Conservation (phyloP, 2,329 filamentous ascomycete species). For the Arthroderma sp. region DNA sequence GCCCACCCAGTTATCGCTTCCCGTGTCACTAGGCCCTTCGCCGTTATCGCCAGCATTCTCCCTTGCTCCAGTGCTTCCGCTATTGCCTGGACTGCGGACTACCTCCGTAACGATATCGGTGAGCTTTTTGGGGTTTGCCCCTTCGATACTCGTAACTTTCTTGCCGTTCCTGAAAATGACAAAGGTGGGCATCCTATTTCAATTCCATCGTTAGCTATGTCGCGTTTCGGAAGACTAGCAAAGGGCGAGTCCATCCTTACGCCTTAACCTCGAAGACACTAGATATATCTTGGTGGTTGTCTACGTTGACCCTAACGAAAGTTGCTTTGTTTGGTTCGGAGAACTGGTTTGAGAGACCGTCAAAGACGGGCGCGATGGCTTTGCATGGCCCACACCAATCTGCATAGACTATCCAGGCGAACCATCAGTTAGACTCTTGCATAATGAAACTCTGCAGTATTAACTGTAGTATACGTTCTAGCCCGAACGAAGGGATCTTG, state of each 20-base stretch:
- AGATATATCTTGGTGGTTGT: slow-evolving; percentile 61
- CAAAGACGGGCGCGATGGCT: slow-evolving; percentile 69
- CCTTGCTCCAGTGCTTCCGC: slow-evolving; percentile 29
- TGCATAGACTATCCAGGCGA: slow-evolving; percentile 56
- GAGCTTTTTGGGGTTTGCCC: slow-evolving; percentile 59
- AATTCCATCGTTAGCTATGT: not conserved
- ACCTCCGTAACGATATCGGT: slow-evolving; percentile 58
- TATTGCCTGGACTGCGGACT: slow-evolving; percentile 25
- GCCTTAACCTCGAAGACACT: slow-evolving; percentile 58
- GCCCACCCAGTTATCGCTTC: slow-evolving; percentile 49
- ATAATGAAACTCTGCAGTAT: not conserved
- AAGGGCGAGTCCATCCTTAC: slow-evolving; percentile 24
- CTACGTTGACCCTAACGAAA: slow-evolving; percentile 79
- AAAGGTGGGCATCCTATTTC: slow-evolving; percentile 67
- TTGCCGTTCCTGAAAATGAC: slow-evolving; percentile 67
- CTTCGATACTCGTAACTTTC: slow-evolving; percentile 54
- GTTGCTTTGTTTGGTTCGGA: slow-evolving; percentile 60
- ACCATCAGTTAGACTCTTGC: slow-evolving; percentile 13
- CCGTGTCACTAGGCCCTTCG: slow-evolving; percentile 29
- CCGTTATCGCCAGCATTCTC: slow-evolving; percentile 29
- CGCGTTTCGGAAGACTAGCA: not conserved
- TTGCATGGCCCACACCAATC: slow-evolving; percentile 79
- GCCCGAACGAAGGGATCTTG: not conserved
- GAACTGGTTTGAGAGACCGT: slow-evolving; percentile 57
- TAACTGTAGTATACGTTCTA: not conserved